Conservation (phyloP, 148 eudicot genomes). For the Rhododendron mucronatum region DNA sequence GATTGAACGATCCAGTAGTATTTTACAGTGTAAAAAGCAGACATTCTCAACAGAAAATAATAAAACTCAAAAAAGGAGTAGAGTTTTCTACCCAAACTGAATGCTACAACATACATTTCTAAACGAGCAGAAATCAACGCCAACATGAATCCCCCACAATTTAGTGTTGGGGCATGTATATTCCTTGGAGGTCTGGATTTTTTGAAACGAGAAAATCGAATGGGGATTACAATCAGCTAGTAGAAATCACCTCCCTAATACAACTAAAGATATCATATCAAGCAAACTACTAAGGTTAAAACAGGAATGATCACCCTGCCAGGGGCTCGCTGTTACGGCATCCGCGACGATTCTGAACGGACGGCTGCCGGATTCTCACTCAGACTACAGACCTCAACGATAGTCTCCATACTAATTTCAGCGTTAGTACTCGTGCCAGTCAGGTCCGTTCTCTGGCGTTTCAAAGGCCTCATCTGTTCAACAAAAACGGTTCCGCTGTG, state of each 20-base stretch:
- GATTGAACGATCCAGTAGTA: background rate
- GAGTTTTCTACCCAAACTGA: background rate
- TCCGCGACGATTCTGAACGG: background rate
- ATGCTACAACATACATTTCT: background rate
- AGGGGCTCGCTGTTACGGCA: background rate
- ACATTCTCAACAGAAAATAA: background rate
- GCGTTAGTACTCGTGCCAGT: background rate
- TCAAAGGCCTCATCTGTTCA: slow-evolving; percentile 19
- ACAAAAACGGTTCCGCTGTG: background rate
- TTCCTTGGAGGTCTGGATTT: background rate
- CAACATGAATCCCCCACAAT: background rate
- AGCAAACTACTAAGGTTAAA: background rate
- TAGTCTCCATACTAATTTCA: background rate
- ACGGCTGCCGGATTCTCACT: background rate
- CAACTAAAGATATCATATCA: background rate
- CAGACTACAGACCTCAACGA: slow-evolving; percentile 8
- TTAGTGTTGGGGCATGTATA: background rate
- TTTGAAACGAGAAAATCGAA: background rate
- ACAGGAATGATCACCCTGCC: background rate
- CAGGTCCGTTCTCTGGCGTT: slow-evolving; percentile 13
- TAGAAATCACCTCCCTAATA: background rate
- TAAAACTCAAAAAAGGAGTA: background rate
- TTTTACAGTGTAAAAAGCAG: background rate
- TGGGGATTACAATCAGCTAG: background rate
- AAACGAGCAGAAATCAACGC: background rate